Base-by-base conservation (phyloP, 352 stramenopile species). In the Globisporangium cylindrosporum region DNA sequence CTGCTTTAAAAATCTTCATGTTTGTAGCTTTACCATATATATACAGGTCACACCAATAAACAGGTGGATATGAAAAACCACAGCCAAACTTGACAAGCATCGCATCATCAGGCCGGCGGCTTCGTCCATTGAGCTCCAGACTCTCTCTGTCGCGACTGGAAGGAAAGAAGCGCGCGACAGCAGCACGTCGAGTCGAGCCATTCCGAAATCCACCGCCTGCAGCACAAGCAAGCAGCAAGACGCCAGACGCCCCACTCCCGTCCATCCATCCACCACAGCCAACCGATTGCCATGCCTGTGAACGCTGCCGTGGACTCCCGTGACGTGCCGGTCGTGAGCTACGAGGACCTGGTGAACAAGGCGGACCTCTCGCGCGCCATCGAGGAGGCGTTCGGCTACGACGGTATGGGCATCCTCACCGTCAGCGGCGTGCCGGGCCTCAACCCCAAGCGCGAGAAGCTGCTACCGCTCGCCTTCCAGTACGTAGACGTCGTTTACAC, bases 371-470 rank as follows among this genome's bases (percentile, higher is more conserved):
- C 74, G 10, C 56, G 70, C 55, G 60, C 77, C 34, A 88, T 94
- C 56, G 82, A 94, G 55, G 75, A 84, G 25, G 93, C 93, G 2
- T 98, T 97, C 54, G 93, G 92, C 60, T 87, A 85, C 67, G 82
- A 97, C 66, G 94, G 93, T 46, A 86, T 98, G 64, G 94, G 93
- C 49, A 93, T 98, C 66, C 69, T 98, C 49, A 89, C 87, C 10
- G 90, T 98, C 22, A 89, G 79, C 51, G 89, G 86, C 67, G 91
- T 98, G 22, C 90, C 92, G 3, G 82, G 84, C 54, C 84, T 97
- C 62, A 76, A 84, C 56, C 67, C 82, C 36, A 91, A 87, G 74
- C 83, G 94, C 20, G 71, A 78, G 58, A 72, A 72, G 46, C 75
- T 98, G 56, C 75, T 99, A 36, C 85, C 93, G 4, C 77, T 97